These are phyloP conservation scores for Xenoacremonium recifei DNA, from an alignment of 2,329 filamentous ascomycete genomes.

Conservation along the genomic window DNA sequence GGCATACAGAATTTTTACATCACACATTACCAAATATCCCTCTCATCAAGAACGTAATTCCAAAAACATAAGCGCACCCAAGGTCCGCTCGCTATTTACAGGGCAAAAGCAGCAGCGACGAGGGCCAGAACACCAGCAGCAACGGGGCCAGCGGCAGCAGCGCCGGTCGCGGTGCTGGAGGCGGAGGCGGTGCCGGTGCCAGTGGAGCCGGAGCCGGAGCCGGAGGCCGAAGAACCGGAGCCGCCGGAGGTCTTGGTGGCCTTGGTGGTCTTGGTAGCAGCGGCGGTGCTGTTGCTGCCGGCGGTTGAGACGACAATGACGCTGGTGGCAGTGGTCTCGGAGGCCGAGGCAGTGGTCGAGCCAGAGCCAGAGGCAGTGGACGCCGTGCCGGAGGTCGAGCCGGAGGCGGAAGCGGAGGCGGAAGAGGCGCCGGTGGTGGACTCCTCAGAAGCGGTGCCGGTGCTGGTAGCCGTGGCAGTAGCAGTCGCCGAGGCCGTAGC, in stretches of 20 bases:
- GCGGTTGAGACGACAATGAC: constrained; percentile 1
- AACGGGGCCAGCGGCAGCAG: constrained; percentile 24
- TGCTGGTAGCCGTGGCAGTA: constrained; percentile 5
- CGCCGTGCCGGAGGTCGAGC: background rate
- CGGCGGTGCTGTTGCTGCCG: background rate
- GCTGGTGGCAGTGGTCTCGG: constrained; percentile 4
- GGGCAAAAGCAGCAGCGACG: constrained; percentile 30
- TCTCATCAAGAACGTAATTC: background rate
- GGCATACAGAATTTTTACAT: too few relatives aligned
- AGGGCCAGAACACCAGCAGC: constrained; percentile 30
- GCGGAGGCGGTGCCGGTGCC: constrained; percentile 4
- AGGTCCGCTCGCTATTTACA: constrained; percentile 26
- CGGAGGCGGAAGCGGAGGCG: background rate
- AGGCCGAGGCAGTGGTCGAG: constrained; percentile 1
- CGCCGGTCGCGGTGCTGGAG: constrained; percentile 11
- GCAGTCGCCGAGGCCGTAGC: constrained; percentile 3
- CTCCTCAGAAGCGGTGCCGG: constrained; percentile 2
- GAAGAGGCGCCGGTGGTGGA: constrained; percentile 4
- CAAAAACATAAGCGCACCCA: background rate
- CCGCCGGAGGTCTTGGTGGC: constrained; percentile 7
- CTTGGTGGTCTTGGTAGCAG: constrained; percentile 2
- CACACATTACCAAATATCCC: too few relatives aligned
- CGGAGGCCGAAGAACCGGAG: background rate
- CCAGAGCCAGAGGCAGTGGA: constrained; percentile 1
- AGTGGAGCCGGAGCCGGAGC: background rate